Evolutionary conservation across 768 basidiomycete species (phyloP).

Genomic region (Kwoniella mangroviensis): DNA sequence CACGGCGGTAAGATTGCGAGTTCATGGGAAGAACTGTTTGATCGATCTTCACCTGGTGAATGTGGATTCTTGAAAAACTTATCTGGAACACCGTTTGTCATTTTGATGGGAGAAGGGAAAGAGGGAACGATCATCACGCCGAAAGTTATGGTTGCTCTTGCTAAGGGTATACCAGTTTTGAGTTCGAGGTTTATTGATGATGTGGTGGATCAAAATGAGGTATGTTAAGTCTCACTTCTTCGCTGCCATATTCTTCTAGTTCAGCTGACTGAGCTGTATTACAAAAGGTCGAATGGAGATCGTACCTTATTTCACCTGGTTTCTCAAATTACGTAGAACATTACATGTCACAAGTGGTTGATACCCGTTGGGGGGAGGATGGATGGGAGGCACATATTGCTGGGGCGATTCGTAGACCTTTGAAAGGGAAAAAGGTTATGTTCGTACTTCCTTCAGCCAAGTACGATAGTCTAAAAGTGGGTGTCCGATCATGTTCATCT

Average conservation of each 20-base stretch:
- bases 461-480: slow-evolving; percentile 26
- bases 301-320: slow-evolving; percentile 67
- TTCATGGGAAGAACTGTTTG: slow-evolving; percentile 32
- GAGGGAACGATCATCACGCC: slow-evolving; percentile 62
- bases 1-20: slow-evolving; percentile 26
- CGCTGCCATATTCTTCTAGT: slow-evolving; percentile 24
- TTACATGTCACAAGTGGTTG: slow-evolving; percentile 63
- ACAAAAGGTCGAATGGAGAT: slow-evolving; percentile 65
- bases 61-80: slow-evolving; percentile 18
- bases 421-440: slow-evolving; percentile 34
- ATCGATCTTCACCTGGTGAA: slow-evolving; percentile 7
- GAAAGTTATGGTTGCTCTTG: slow-evolving; percentile 80
- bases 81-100: slow-evolving; percentile 26
- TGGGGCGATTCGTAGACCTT: slow-evolving; percentile 26
- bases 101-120: slow-evolving; percentile 21
- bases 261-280: slow-evolving; percentile 19
- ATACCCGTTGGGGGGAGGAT: slow-evolving; percentile 63
- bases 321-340: slow-evolving; percentile 60
- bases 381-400: slow-evolving; percentile 59
- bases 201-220: slow-evolving; percentile 9
- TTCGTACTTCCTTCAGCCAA: slow-evolving; percentile 28
- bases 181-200: slow-evolving; percentile 62
- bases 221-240: slow-evolving; percentile 19
- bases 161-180: slow-evolving; percentile 83
- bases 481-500: not conserved